phyloP scores from a whole-genome alignment of 352 stramenopile genomes.

The Phytophthora cactorum region DNA sequence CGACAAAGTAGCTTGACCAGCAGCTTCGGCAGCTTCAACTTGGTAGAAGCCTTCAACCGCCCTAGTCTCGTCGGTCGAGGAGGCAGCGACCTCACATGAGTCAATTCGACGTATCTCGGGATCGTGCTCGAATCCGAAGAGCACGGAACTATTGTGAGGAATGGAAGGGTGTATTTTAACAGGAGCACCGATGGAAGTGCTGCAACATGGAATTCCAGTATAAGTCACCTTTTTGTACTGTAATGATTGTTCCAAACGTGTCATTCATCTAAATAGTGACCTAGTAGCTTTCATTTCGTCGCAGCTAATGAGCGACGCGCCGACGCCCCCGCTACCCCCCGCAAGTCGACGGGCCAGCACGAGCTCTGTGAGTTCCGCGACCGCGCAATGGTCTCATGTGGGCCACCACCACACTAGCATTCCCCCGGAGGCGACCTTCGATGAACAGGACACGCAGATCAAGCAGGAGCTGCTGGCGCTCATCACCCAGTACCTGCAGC shows the following conservation, averaged over 20 bases:
- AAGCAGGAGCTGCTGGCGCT: conserved; percentile 84
- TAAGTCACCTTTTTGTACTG: not conserved
- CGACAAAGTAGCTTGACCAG: conserved; percentile 32
- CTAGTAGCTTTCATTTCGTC: not conserved
- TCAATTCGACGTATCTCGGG: not conserved
- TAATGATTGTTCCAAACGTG: conserved; percentile 8
- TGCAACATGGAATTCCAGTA: conserved; percentile 2
- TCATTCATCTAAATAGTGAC: conserved; percentile 22
- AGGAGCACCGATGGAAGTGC: conserved; percentile 28
- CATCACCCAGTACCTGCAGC: conserved; percentile 89
- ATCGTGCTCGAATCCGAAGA: conserved; percentile 15
- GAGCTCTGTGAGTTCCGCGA: conserved; percentile 13
- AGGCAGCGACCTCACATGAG: conserved; percentile 24
- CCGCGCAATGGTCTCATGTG: conserved; percentile 72
- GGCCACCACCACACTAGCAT: conserved; percentile 88
- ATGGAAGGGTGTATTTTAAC: not conserved
- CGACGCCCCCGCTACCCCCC: conserved; percentile 30
- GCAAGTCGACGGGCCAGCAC: conserved; percentile 18
- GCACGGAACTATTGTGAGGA: not conserved
- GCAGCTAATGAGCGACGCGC: conserved; percentile 32
- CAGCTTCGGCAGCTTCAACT: conserved; percentile 25
- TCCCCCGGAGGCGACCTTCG: conserved; percentile 80
- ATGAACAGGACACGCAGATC: conserved; percentile 74
- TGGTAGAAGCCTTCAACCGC: conserved; percentile 15
- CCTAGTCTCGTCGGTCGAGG: conserved; percentile 22